Conservation (phyloP, 2,329 filamentous ascomycete genomes). For the Fusarium sororula region DNA sequence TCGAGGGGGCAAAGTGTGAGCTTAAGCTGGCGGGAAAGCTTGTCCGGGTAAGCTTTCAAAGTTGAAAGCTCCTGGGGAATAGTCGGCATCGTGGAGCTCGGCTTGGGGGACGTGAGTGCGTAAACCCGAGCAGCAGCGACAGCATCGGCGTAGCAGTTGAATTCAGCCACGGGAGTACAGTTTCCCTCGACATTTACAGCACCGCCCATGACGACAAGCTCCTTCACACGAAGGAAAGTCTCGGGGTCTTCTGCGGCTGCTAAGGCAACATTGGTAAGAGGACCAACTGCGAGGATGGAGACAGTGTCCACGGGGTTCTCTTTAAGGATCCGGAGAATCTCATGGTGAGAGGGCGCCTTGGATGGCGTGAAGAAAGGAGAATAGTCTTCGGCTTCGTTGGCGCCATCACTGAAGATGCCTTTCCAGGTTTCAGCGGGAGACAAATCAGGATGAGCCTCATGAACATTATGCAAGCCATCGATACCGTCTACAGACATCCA, state of each 20-base stretch:
- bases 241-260: slow-evolving; percentile 90
- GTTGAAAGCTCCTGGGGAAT: slow-evolving; percentile 60
- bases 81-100: slow-evolving; percentile 82
- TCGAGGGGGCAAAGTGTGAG: slow-evolving; percentile 80
- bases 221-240: slow-evolving; percentile 87
- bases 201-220: slow-evolving; percentile 96
- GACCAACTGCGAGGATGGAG: slow-evolving; percentile 89
- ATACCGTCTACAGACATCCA: slow-evolving; percentile 67
- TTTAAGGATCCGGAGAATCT: slow-evolving; percentile 86
- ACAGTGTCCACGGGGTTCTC: slow-evolving; percentile 86
- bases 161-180: slow-evolving; percentile 85
- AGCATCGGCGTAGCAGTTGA: slow-evolving; percentile 93
- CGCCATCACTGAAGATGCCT: slow-evolving; percentile 63
- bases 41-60: slow-evolving; percentile 70
- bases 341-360: slow-evolving; percentile 76
- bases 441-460: slow-evolving; percentile 77
- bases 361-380: slow-evolving; percentile 79
- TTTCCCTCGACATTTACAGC: slow-evolving; percentile 84
- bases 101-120: slow-evolving; percentile 77
- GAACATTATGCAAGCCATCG: slow-evolving; percentile 81
- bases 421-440: slow-evolving; percentile 79
- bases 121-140: slow-evolving; percentile 80
- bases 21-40: slow-evolving; percentile 70
- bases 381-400: slow-evolving; percentile 55
- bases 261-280: slow-evolving; percentile 90